phyloP scores from a whole-genome alignment of 345 rosid species.

The Ceriops zippeliana region DNA sequence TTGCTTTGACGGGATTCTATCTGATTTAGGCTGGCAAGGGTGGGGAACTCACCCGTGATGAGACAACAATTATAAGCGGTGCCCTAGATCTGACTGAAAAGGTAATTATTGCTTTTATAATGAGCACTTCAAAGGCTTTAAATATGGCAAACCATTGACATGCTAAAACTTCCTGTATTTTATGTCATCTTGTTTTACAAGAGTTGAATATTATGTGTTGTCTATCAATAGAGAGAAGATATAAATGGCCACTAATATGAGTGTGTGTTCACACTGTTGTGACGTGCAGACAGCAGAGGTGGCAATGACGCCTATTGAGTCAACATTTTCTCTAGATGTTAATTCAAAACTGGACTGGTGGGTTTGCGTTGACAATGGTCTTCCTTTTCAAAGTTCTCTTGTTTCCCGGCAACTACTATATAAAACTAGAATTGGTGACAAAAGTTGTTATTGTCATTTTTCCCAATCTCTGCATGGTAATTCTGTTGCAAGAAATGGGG shows the following conservation, averaged over 20 bases:
- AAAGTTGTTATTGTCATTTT: background rate
- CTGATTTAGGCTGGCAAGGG: conserved; percentile 31
- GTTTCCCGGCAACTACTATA: background rate
- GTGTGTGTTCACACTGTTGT: conserved; percentile 6
- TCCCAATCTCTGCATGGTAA: background rate
- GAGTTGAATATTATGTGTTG: conserved; percentile 6
- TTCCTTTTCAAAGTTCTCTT: conserved; percentile 7
- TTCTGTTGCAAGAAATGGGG: background rate
- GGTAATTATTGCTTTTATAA: conserved; percentile 18
- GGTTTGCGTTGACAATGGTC: conserved; percentile 3
- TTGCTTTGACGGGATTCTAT: background rate
- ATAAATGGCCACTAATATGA: background rate
- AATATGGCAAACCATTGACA: background rate
- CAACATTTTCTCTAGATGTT: conserved; percentile 24
- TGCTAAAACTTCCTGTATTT: background rate
- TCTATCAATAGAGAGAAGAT: background rate
- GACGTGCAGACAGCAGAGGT: conserved; percentile 29
- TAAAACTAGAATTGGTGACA: background rate
- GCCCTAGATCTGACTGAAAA: conserved; percentile 30
- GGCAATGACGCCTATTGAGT: conserved; percentile 35
- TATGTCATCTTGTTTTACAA: background rate
- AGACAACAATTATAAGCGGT: conserved; percentile 32
- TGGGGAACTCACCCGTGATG: conserved; percentile 32
- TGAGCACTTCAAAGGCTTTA: background rate
- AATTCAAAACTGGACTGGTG: conserved; percentile 31